Base-by-base conservation (phyloP, 73 alveolate genomes). In the Paramecium primaurelia region DNA sequence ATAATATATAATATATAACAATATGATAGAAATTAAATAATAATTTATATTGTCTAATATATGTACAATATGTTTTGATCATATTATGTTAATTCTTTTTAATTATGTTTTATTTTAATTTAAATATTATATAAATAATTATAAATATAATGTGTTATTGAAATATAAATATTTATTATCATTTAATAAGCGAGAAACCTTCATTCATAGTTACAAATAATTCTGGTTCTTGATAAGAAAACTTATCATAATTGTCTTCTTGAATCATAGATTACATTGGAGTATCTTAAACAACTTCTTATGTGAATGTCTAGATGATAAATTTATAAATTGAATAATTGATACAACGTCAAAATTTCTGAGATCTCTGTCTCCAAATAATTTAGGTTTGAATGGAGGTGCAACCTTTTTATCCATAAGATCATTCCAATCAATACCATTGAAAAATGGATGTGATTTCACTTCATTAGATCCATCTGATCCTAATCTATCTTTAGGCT, bases 351-450 rank as follows among this genome's bases (percentile, higher is more conserved):
- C 98, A 58, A 95, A 94, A 69, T 95, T 77, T 60, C 94, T 58
- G 4, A 93, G 68, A 77, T 95, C 98, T 32, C 69, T 58, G 18
- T 40, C 89, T n/a, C 93, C 93, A 54, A 45, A 45, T 9, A 93
- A 20, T 71, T 86, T 95, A 12, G 98, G 98, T 32, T 84, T 88
- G 88, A 92, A 88, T 2, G 99, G 99, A 4, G 99, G 98, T 25
- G 95, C 97, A 1, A 95, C 94, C 10, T 71, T 75, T 71, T 71
- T 22, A 38, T 38, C 36, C 42, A 59, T 40, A 26, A 89, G 34
- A 14, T 89, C 77, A 20, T 89, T 49, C 94, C 94, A 93, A 92
- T 92, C 69, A 11, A 92, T 32, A 32, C 90, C 96, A 58, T 88
- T 47, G 58, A 95, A 95, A 77, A 95, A 95, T 58, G 94, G 92